Percentiles rank a stretch among this genome's conserved stretches.
phyloP scores from a whole-genome alignment of 805 yeast species.

The Cephaloascus albidus region DNA sequence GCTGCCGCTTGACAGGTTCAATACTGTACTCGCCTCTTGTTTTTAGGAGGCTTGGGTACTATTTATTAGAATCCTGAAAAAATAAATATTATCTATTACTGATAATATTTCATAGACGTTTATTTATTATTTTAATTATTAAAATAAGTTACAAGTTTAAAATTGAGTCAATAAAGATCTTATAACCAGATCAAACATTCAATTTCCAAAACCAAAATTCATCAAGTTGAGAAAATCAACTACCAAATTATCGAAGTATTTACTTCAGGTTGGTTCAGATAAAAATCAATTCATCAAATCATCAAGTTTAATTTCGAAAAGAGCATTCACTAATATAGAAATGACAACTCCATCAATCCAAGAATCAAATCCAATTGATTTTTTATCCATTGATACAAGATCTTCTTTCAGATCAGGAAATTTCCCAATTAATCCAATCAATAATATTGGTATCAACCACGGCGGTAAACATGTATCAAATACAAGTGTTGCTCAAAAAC shows the following conservation, averaged over 20 bases:
- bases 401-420: constrained; percentile 8
- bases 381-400: neutral
- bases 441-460: neutral
- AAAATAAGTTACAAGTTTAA: neutral
- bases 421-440: constrained; percentile 5
- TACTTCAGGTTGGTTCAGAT: neutral
- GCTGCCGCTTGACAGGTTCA: constrained; percentile 39
- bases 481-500: constrained; percentile 12
- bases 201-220: neutral
- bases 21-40: constrained; percentile 1
- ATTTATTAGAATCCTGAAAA: neutral
- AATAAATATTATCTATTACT: neutral
- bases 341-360: neutral
- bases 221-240: neutral
- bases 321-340: neutral
- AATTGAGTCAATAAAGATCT: neutral
- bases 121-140: too few species aligned
- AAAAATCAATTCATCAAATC: neutral
- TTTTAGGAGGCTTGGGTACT: constrained; percentile 1
- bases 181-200: neutral
- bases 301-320: neutral
- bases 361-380: neutral
- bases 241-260: neutral
- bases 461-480: neutral
- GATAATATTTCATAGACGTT: neutral